A percentile compares a stretch with the other conserved stretches of the same genome.
Conservation (phyloP, 75 land plant genomes). For the Ceratopteris richardii region DNA sequence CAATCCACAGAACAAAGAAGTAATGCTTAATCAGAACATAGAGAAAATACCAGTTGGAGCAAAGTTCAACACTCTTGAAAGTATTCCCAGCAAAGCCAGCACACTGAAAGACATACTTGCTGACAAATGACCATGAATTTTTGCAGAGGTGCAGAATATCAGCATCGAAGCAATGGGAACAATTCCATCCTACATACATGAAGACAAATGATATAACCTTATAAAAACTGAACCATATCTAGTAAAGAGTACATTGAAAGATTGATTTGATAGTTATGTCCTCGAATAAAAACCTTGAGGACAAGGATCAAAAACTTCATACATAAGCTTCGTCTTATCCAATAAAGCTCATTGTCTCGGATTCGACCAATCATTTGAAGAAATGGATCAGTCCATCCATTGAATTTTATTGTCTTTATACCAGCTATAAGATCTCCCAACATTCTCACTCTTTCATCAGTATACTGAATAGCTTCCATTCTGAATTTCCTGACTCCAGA, state of each 20-base stretch:
- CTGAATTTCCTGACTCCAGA: slow-evolving; percentile 13
- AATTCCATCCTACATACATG: slow-evolving; percentile 12
- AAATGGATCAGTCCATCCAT: slow-evolving; percentile 28
- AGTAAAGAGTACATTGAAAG: no score
- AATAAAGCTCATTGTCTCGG: slow-evolving; percentile 15
- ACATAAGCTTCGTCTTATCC: slow-evolving; percentile 20
- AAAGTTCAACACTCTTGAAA: slow-evolving; percentile 9
- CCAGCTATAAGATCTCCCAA: slow-evolving; percentile 20
- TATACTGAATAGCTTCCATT: slow-evolving; percentile 13
- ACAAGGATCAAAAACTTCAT: slow-evolving; percentile 12
- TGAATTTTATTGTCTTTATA: slow-evolving; percentile 26
- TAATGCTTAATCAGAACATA: no score
- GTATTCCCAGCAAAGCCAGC: slow-evolving; percentile 18
- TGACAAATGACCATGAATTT: slow-evolving; percentile 15
- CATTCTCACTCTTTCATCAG: slow-evolving; percentile 20
- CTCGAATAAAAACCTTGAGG: slow-evolving; percentile 16
- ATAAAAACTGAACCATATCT: background rate
- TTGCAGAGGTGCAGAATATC: slow-evolving; percentile 18
- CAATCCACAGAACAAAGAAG: no score
- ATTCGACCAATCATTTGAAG: slow-evolving; percentile 15
- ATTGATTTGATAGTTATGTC: no score
- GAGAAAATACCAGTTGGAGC: slow-evolving; percentile 12
- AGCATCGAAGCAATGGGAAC: slow-evolving; percentile 15
- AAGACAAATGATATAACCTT: background rate
- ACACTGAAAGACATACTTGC: slow-evolving; percentile 21